Evolutionary conservation across 306 rosid species (phyloP).

Genomic region (Quillaja saponaria): DNA sequence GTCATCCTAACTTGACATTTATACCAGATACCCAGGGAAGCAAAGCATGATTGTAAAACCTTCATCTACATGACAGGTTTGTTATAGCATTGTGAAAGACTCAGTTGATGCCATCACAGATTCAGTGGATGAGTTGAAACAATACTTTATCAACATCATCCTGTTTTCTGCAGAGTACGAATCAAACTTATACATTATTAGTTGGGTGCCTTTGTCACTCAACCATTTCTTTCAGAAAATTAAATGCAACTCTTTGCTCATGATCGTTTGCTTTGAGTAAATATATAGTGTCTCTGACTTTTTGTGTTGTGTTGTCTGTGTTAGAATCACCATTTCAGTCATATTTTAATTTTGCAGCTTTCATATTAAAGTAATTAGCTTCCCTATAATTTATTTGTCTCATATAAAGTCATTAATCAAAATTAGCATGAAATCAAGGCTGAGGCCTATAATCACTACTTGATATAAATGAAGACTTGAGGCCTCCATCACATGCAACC

Average conservation of each 20-base stretch:
- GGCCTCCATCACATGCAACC: no score
- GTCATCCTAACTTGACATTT: neutral
- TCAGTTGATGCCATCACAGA: slow-evolving; percentile 55
- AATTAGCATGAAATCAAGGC: no score
- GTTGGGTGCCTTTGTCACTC: slow-evolving; percentile 4
- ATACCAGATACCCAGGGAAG: slow-evolving; percentile 5
- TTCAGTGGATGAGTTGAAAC: slow-evolving; percentile 48
- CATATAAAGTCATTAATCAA: no score
- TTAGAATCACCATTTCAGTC: no score
- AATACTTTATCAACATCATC: slow-evolving; percentile 52
- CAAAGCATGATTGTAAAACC: neutral
- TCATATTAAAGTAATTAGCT: no score
- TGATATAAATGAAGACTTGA: no score
- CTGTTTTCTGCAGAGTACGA: slow-evolving; percentile 54
- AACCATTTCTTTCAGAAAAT: neutral
- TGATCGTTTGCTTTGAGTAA: slow-evolving; percentile 10
- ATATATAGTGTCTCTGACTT: neutral
- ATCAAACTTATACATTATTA: slow-evolving; percentile 4
- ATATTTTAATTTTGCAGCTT: no score
- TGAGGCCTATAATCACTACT: no score
- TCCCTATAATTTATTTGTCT: no score
- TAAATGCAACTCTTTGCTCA: no score
- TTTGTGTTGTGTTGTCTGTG: neutral
- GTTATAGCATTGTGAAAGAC: slow-evolving; percentile 38
- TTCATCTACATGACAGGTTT: slow-evolving; percentile 43